Base-by-base conservation (phyloP, 225 moss, liverwort and hornwort genomes). In the Bryum argenteum region DNA sequence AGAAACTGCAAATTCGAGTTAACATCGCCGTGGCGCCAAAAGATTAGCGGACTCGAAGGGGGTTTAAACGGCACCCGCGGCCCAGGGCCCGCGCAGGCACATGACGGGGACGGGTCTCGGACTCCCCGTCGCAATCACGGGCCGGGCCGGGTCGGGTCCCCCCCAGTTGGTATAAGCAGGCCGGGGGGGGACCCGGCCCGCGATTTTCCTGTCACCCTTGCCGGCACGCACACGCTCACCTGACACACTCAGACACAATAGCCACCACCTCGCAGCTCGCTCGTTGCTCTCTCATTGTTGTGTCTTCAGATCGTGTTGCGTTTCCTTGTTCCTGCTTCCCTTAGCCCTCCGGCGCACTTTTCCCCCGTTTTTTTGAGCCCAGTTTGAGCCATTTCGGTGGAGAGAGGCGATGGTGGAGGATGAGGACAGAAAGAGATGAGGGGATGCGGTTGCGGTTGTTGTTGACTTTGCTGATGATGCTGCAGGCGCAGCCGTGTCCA, bases 221-320 rank as follows among this genome's bases (percentile, higher is more conserved):
- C 84, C 77, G 77, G 84, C 81, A 82, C 76, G 76, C 85, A 82
- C 85, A 85, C 85, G 73, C 79, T 76, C 85, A 60, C 70, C 85
- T 85, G 85, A 85, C 85, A 85, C 51, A 15, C 81, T 74, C 65
- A 74, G 72, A 45, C 64, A 45, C 69, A 60, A 62, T 65, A 20
- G 54, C 65, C 68, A 33, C 54, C 65, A 28, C 39, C 16, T 1
- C 73, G 47, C 14, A 45, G 48, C 81, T 75, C 71, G 48, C 81
- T 75, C 71, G 24, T 58, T 47, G 28, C 54, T 19, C 38, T n/a
- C 26, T 15, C 62, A n/a, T 53, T 61, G 66, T 70, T 74, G 42
- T 57, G 22, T 56, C 70, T n/a, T 24, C 72, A 70, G 83, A 83
- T 70, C 71, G 75, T 63, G 63, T 52, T 63, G 72, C 6, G 44